Evolutionary conservation across 805 yeast genomes (phyloP), one percentile per base, ranked within the genome.

Genomic region (Ogataea henricii): DNA sequence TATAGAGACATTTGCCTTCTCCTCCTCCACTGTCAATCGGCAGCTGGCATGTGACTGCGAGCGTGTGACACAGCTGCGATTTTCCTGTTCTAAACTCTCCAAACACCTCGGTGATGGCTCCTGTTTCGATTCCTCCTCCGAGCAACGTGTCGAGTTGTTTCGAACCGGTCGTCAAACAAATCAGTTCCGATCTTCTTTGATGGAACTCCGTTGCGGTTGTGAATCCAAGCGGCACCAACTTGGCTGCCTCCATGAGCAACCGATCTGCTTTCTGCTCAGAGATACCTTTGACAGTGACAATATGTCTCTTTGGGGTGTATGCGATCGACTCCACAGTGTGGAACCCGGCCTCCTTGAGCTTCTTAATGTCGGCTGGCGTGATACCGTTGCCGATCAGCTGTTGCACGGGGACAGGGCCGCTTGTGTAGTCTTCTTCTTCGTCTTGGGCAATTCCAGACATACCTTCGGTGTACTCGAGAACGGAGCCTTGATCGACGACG

Each of bases 81-180:
- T 94, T 94, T 39, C 99, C 99, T 2, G 99, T 94, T 72, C 98
- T 82, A 66, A 91, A 94, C 68, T 94, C 99, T 30, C 99, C 99
- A 72, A 89, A 94, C 7, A 92, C 79, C 69, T 94, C 99, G 1
- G 99, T 94, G 55, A 94, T 86, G 2, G 96, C 87, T 2, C 99
- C 99, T 0, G 99, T 94, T 66, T 94, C 99, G 43, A 94, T 79
- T 35, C 99, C 99, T 45, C 99, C 99, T 8, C 97, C 97, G 33
- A 94, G 73, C 43, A 94, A 72, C 1, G 96, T 89, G 65, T 94
- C 99, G 37, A 94, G 74, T 60, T 89, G 92, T 63, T 90, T 89
- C 2, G 98, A 90, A 1, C 99, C 99, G 0, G 99, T 92, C 1
- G 98, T 91, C 46, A 94, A 73, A 61, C 97, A 87, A 48, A 94